Evolutionary conservation across 129 eudicot genomes (phyloP), one percentile per base, ranked within the genome.

Genomic region (Arctium lappa): DNA sequence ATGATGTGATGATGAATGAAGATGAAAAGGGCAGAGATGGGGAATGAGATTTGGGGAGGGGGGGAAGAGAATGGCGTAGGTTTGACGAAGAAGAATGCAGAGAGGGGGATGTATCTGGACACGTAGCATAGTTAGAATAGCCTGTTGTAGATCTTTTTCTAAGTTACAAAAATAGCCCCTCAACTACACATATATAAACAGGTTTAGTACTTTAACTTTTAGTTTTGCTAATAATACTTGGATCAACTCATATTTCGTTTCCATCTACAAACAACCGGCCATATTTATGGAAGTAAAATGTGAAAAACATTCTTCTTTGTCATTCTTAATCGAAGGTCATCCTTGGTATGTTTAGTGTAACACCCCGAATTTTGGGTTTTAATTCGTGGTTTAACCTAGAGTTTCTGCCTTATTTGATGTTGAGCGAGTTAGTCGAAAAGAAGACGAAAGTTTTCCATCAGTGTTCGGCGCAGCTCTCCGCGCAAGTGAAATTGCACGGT

Each of bases 51-150:
- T 75, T 11, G 3, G 71, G 15, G 66, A 29, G 27, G 72, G 53
- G 48, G 42, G 30, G 75, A 78, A 73, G 79, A 74, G 80, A 71
- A 42, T 84, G 84, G 87, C 80, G 83, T 84, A 30, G 80, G 84
- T 79, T 84, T 84, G 87, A 84, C 87, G 87, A 63, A 72, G 75
- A 5, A 33, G 81, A 0, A 74, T 44, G 50, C 4, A 48, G 42
- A 69, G 72, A 40, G 83, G 77, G 82, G 83, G 80, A 65, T 84
- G 87, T 73, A 84, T 79, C 84, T 84, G 80, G 87, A 79, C 87
- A 73, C 80, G 76, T 73, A 42, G 62, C 39, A 22, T 22, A 22
- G 27, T 22, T 22, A 22, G 27, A 22, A 22, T 22, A 22, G 29
- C 29, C 29, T 60, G 9, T 1, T 7, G 29, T 60, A 60, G 9